These are phyloP conservation scores for Aspergillus eucalypticola DNA, from an alignment of 2,329 filamentous ascomycete genomes.

Conservation along the genomic window DNA sequence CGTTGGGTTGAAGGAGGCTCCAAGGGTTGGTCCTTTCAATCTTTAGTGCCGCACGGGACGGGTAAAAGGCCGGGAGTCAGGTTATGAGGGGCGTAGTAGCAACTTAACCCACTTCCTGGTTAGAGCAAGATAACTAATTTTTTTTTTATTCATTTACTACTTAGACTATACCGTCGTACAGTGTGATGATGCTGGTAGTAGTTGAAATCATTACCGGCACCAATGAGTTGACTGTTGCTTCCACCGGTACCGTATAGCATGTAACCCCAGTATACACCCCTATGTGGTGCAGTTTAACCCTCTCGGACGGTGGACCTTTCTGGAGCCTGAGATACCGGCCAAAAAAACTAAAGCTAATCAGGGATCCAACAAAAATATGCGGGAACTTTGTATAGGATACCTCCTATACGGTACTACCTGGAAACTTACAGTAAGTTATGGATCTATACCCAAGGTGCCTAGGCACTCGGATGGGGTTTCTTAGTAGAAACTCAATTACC, in stretches of 20 bases:
- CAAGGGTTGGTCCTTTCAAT: neutral
- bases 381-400: too few species aligned
- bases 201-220: neutral
- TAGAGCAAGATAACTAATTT: neutral
- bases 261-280: neutral
- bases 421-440: neutral
- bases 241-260: neutral
- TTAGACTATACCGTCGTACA: too few species aligned
- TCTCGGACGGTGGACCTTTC: neutral
- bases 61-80: neutral
- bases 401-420: neutral
- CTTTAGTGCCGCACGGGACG: neutral
- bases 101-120: too few species aligned
- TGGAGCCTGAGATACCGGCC: neutral
- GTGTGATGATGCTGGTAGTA: neutral
- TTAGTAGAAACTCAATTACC: too few species aligned
- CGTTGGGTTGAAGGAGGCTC: constrained; percentile 5
- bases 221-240: neutral
- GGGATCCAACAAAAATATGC: too few species aligned
- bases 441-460: too few species aligned
- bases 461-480: too few species aligned
- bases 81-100: too few species aligned
- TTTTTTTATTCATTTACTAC: too few species aligned
- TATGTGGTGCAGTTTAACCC: neutral
- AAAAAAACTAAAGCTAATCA: too few species aligned